Conservation (phyloP, 2,329 filamentous ascomycete species). For the Harringtonia aguacate region DNA sequence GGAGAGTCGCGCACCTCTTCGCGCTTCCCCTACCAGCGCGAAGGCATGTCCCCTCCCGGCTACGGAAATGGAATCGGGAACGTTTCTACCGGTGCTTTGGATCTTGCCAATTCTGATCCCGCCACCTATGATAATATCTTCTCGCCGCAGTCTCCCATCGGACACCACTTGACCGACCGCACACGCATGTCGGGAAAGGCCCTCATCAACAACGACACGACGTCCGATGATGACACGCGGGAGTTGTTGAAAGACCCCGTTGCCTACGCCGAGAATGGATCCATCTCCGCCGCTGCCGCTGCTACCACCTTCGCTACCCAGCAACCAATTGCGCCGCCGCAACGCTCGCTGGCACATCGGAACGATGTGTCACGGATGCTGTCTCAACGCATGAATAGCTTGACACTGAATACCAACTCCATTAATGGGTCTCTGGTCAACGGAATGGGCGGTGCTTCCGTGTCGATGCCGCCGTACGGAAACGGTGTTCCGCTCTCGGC, state of each 20-base stretch:
- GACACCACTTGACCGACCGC: conserved; percentile 55
- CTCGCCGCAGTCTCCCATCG: conserved; percentile 63
- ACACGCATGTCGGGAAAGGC: conserved; percentile 55
- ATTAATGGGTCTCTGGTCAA: conserved; percentile 33
- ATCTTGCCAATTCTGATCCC: conserved; percentile 42
- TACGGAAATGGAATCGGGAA: conserved; percentile 35
- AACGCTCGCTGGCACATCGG: too few relatives aligned
- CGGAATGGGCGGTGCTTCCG: conserved; percentile 10
- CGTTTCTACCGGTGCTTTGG: conserved; percentile 14
- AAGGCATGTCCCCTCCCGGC: conserved; percentile 47
- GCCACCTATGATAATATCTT: conserved; percentile 52
- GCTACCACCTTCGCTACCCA: too few relatives aligned
- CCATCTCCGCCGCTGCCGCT: conserved; percentile 25
- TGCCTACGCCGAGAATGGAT: conserved; percentile 65
- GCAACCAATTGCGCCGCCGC: too few relatives aligned
- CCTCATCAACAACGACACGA: conserved; percentile 58
- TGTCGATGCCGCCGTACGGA: conserved; percentile 39
- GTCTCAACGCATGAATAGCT: conserved; percentile 47
- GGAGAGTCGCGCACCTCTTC: conserved; percentile 34
- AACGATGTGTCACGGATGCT: too few relatives aligned
- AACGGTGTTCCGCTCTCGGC: conserved; percentile 26
- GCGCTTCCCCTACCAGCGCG: conserved; percentile 52
- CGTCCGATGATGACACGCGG: conserved; percentile 60
- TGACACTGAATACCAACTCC: conserved; percentile 60
- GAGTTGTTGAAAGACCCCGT: conserved; percentile 63